Conservation (phyloP, 2,329 filamentous ascomycete species). For the Exserohilum turcica region DNA sequence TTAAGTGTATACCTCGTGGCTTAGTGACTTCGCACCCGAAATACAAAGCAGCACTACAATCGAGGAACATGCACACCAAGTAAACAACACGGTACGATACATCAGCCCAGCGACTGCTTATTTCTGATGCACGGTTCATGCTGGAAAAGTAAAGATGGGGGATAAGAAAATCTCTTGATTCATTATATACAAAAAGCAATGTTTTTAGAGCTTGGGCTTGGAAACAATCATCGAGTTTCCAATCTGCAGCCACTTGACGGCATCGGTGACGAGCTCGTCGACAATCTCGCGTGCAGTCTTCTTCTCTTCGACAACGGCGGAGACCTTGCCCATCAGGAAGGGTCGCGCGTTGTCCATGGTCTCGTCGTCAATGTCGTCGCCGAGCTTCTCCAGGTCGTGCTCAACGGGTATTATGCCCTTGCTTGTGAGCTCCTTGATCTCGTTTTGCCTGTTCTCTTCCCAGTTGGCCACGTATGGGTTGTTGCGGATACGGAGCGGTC, state of each 20-base stretch:
- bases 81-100: no score
- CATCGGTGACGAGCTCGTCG: constrained; percentile 89
- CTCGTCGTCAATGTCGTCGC: constrained; percentile 71
- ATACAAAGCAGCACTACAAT: no score
- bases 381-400: constrained; percentile 85
- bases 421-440: constrained; percentile 89
- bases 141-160: no score
- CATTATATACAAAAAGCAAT: no score
- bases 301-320: constrained; percentile 90
- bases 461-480: constrained; percentile 95
- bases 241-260: constrained; percentile 70
- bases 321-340: constrained; percentile 95
- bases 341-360: constrained; percentile 89
- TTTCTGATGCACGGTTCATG: no score
- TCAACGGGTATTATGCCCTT: constrained; percentile 95
- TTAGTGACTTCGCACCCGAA: no score
- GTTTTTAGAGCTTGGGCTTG: constrained; percentile 43
- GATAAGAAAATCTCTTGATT: no score
- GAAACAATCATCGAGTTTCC: constrained; percentile 65
- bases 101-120: no score
- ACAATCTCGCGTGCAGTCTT: constrained; percentile 90
- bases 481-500: constrained; percentile 88
- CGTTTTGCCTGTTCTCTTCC: constrained; percentile 86
- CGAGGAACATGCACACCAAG: no score
- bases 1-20: no score